Conservation (phyloP, 768 basidiomycete genomes). For the Collybia mongolica region DNA sequence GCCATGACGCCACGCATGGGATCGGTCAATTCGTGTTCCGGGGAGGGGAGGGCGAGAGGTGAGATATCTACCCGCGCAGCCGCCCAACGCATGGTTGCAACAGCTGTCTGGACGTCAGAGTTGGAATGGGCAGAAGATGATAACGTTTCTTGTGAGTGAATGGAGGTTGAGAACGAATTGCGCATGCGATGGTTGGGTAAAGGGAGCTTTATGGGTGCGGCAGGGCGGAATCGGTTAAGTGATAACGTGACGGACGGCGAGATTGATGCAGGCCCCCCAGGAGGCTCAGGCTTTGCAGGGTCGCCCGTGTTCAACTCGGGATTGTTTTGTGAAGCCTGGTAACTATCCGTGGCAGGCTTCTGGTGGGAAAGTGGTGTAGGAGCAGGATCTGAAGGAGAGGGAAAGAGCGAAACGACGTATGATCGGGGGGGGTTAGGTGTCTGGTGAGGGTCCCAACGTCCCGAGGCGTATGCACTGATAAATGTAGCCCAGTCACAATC, state of each 20-base stretch:
- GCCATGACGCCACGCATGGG: slow-evolving; percentile 79
- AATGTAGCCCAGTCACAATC: slow-evolving; percentile 73
- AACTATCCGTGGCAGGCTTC: not conserved
- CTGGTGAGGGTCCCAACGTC: slow-evolving; percentile 77
- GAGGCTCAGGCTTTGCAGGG: slow-evolving; percentile 2
- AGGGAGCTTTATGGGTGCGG: slow-evolving; percentile 12
- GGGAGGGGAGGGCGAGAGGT: slow-evolving; percentile 84
- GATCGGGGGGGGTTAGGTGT: slow-evolving; percentile 58
- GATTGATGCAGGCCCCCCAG: slow-evolving; percentile 11
- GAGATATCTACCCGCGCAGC: slow-evolving; percentile 80
- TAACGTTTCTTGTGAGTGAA: slow-evolving; percentile 13
- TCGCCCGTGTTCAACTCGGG: not conserved
- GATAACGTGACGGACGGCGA: slow-evolving; percentile 10
- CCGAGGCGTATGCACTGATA: slow-evolving; percentile 71
- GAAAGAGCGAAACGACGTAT: slow-evolving; percentile 7
- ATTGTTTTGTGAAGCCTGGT: not conserved
- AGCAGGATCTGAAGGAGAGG: not conserved
- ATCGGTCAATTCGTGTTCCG: slow-evolving; percentile 89
- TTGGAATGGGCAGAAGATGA: slow-evolving; percentile 25
- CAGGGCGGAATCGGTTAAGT: slow-evolving; percentile 11
- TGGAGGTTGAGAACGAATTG: slow-evolving; percentile 20
- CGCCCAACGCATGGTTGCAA: slow-evolving; percentile 86
- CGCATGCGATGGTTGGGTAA: slow-evolving; percentile 20
- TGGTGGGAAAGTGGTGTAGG: slow-evolving; percentile 7
- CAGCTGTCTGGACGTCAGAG: slow-evolving; percentile 61